Conservation (phyloP, 73 alveolate species). For the Halteria grandinella region DNA sequence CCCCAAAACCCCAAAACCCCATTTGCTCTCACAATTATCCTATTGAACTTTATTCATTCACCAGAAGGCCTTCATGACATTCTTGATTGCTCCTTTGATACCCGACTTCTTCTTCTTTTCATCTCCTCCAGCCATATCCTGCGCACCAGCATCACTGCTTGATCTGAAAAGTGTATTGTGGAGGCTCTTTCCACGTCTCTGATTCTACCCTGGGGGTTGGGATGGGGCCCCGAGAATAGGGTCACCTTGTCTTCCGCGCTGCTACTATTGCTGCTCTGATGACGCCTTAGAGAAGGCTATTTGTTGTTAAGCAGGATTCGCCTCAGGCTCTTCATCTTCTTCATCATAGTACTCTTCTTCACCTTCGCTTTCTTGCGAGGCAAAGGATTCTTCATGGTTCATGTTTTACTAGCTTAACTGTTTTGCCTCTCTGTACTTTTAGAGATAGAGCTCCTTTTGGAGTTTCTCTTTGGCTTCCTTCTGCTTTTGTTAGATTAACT, state of each 20-base stretch:
- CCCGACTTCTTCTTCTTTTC: neutral
- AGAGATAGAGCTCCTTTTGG: constrained; percentile 4
- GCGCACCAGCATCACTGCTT: too few relatives aligned
- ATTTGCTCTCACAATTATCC: too few relatives aligned
- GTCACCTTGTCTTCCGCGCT: neutral
- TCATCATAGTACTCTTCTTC: constrained; percentile 34
- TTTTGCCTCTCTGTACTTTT: constrained; percentile 32
- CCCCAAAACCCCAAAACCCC: too few relatives aligned
- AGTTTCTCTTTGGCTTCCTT: constrained; percentile 18
- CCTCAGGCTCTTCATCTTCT: constrained; percentile 8
- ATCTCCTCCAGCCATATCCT: neutral
- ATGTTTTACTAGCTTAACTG: constrained; percentile 12
- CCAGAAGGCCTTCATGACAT: neutral
- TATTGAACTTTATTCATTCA: too few relatives aligned
- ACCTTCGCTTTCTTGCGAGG: constrained; percentile 33
- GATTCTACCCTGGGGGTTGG: neutral
- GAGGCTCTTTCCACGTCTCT: neutral
- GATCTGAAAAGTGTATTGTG: too few relatives aligned
- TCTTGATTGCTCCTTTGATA: neutral
- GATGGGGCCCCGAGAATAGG: neutral
- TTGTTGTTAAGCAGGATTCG: too few relatives aligned
- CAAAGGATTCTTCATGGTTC: constrained; percentile 24
- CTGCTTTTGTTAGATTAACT: neutral
- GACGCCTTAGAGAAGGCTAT: too few relatives aligned
- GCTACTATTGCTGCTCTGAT: neutral